These are phyloP conservation scores for Melampsora americana DNA, from an alignment of 1,284 basidiomycete species.

Conservation along the genomic window DNA sequence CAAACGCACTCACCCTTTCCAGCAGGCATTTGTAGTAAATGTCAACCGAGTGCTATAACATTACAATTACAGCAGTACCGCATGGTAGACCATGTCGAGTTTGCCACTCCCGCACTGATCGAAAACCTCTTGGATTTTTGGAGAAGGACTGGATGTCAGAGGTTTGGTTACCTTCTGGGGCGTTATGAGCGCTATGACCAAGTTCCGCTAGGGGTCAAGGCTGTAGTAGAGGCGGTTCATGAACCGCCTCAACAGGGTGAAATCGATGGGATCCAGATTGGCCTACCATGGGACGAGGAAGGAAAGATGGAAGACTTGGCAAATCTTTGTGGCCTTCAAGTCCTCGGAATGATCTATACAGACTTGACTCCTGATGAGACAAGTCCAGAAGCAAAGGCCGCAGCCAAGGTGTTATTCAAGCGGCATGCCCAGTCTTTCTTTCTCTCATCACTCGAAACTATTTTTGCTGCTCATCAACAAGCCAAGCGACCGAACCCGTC, in stretches of 20 bases:
- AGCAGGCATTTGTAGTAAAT: constrained; percentile 90
- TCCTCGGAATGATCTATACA: constrained; percentile 95
- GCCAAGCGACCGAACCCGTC: constrained; percentile 72
- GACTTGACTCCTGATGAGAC: constrained; percentile 72
- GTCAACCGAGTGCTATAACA: constrained; percentile 87
- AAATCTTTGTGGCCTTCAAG: constrained; percentile 63
- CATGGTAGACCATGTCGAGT: constrained; percentile 98
- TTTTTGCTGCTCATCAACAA: constrained; percentile 86
- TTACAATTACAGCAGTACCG: constrained; percentile 89
- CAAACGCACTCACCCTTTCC: constrained; percentile 71
- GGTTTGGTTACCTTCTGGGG: constrained; percentile 92
- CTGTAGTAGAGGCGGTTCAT: constrained; percentile 93
- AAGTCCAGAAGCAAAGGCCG: constrained; percentile 59
- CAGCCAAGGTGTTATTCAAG: constrained; percentile 83
- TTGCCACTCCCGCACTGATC: constrained; percentile 78
- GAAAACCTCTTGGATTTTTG: constrained; percentile 85
- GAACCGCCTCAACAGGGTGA: constrained; percentile 96
- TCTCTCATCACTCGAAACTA: constrained; percentile 84
- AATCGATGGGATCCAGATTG: constrained; percentile 84
- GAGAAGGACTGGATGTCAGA: constrained; percentile 75
- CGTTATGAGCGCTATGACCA: constrained; percentile 88
- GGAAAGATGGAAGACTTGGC: constrained; percentile 71
- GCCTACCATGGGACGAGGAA: constrained; percentile 91
- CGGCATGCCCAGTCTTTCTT: constrained; percentile 93
- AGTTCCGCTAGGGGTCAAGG: constrained; percentile 98